These are phyloP conservation scores for Aspergillus transmontanensis DNA, from an alignment of 2,329 filamentous ascomycete genomes.

Conservation along the genomic window DNA sequence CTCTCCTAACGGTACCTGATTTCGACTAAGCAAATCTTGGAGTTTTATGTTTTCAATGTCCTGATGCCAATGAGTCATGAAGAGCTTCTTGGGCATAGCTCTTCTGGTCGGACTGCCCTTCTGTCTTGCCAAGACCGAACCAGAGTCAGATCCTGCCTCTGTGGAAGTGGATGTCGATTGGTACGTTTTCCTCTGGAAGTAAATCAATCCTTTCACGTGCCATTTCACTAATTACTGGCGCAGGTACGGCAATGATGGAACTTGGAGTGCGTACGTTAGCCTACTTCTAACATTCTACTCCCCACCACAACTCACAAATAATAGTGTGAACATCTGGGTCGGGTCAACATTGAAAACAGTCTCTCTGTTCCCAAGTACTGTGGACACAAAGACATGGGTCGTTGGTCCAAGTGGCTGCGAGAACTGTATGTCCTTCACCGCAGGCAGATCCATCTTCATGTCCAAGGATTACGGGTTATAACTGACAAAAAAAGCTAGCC, in stretches of 20 bases:
- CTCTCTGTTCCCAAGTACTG: not conserved
- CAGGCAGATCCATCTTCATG: too few species aligned
- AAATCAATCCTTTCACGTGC: not conserved
- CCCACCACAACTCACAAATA: not conserved
- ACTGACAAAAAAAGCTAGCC: not conserved
- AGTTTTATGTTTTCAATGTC: not conserved
- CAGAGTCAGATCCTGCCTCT: not conserved
- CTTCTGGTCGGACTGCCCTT: slow-evolving; percentile 3
- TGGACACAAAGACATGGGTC: not conserved
- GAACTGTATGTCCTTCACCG: not conserved
- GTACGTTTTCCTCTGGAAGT: not conserved
- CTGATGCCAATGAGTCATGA: not conserved
- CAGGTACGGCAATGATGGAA: slow-evolving; percentile 4
- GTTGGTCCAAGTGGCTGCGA: not conserved
- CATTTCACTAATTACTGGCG: not conserved
- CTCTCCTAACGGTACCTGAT: not conserved
- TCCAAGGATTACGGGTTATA: too few species aligned
- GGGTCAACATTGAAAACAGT: not conserved
- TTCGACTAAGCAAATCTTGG: not conserved
- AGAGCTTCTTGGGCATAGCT: not conserved
- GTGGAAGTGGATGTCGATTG: not conserved
- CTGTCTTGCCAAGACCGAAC: not conserved
- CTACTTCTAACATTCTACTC: not conserved
- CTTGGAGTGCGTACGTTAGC: slow-evolving; percentile 1
- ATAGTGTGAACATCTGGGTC: not conserved